Base-by-base conservation (phyloP, 169 alveolate species). In the Babesia ovis region DNA sequence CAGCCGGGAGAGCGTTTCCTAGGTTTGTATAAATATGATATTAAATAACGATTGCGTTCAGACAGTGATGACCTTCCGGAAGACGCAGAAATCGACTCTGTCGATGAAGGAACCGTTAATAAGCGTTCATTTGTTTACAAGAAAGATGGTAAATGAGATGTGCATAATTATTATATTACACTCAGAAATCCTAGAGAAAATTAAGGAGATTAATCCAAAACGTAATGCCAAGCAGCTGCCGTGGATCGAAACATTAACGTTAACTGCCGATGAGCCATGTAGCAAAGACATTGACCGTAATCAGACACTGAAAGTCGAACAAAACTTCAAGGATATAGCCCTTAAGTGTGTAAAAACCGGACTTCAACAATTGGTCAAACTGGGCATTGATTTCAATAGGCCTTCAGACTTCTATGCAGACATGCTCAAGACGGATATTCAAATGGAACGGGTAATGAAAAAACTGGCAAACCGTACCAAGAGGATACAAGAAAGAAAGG, bases 381-480 rank as follows among this genome's bases (percentile, higher is more conserved):
- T 80, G 35, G 77, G 76, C 27, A 20, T 80, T 9, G 46, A 9
- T 22, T 80, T 80, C 46, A 70, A 68, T 34, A 51, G 88, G 5
- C 88, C 88, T 5, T n/a, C 50, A 14, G 88, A 80, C 45, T 80
- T 70, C 54, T 80, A 70, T 31, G 77, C 88, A 0, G 88, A 80
- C 46, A 80, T 80, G 88, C 12, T 80, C 27, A 80, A 80, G 27
- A 70, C 76, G 16, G 88, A 80, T 45, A 18, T 46, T 16, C 83
- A 70, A 14, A 80, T 80, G 88, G 50, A 48, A 2, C 1, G 59
- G 29, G 70, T 80, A n/a, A 61, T 68, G 66, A 59, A 46, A 16
- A 53, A 68, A 42, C 57, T 68, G 14, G 54, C 68, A 4, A 50
- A 56, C 9, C 68, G 64, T 20, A 25, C 58, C n/a, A 57, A 79